phyloP scores from a whole-genome alignment of 2,329 filamentous ascomycete species.

The Aspergillus quadrilineatus region DNA sequence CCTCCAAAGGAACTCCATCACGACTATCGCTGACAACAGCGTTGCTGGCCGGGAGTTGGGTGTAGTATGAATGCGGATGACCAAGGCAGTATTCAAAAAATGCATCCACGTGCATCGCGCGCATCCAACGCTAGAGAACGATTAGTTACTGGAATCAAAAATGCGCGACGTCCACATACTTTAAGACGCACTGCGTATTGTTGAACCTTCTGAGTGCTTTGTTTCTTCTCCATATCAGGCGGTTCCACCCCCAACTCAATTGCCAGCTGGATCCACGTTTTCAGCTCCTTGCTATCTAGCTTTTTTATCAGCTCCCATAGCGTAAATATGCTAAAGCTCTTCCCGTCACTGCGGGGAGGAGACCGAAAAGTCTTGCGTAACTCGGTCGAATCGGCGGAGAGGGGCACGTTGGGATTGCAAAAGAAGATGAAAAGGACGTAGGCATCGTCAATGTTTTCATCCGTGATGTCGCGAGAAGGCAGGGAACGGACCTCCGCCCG shows the following conservation, averaged over 20 bases:
- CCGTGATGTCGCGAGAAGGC: conserved; percentile 67
- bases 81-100: conserved; percentile 89
- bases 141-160: neutral
- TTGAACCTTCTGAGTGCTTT: conserved; percentile 90
- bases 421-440: conserved; percentile 84
- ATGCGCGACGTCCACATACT: conserved; percentile 48
- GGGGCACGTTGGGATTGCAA: conserved; percentile 79
- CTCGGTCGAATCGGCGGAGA: conserved; percentile 67
- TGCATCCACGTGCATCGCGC: conserved; percentile 89
- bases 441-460: conserved; percentile 72
- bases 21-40: conserved; percentile 65
- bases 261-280: conserved; percentile 88
- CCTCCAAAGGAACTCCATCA: conserved; percentile 80
- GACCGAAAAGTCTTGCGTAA: conserved; percentile 73
- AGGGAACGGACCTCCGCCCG: conserved; percentile 53
- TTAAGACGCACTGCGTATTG: conserved; percentile 92
- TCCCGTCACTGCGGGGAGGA: conserved; percentile 83
- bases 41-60: conserved; percentile 65
- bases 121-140: conserved; percentile 77
- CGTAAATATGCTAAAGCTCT: conserved; percentile 74
- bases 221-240: conserved; percentile 75
- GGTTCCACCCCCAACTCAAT: conserved; percentile 85
- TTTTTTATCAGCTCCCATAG: conserved; percentile 77
- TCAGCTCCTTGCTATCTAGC: conserved; percentile 78
- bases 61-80: conserved; percentile 77